phyloP scores from a whole-genome alignment of 2,329 filamentous ascomycete species.

The Taxawa tesnikishii region DNA sequence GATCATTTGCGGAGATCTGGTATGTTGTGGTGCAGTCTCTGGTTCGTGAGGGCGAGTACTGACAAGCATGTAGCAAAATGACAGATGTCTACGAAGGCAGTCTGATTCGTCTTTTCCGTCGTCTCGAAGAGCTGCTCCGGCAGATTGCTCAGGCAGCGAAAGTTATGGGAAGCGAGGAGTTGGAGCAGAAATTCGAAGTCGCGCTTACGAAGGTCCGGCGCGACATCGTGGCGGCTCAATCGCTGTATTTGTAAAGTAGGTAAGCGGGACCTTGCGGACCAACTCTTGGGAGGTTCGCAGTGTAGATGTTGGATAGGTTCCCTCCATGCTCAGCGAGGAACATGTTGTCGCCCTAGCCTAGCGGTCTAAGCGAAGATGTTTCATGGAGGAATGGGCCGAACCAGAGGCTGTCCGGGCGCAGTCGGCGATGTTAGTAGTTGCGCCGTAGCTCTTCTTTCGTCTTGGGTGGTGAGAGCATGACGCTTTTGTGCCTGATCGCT shows the following conservation, averaged over 20 bases:
- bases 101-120: conserved; percentile 88
- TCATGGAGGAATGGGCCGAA: too few relatives aligned
- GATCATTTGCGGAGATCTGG: conserved; percentile 89
- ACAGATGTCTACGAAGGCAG: conserved; percentile 96
- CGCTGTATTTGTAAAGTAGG: conserved; percentile 61
- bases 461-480: too few relatives aligned
- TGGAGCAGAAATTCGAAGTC: conserved; percentile 83
- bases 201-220: conserved; percentile 75
- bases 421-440: too few relatives aligned
- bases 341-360: too few relatives aligned
- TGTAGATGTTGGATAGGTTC: too few relatives aligned
- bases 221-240: conserved; percentile 92
- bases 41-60: conserved; percentile 4
- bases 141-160: conserved; percentile 94
- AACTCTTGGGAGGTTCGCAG: too few relatives aligned
- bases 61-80: conserved; percentile 64
- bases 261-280: conserved; percentile 1
- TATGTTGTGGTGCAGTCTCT: conserved; percentile 37
- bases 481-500: too few relatives aligned
- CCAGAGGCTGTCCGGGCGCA: too few relatives aligned
- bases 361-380: too few relatives aligned
- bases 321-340: too few relatives aligned
- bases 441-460: too few relatives aligned
- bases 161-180: conserved; percentile 94
- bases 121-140: conserved; percentile 82